Base-by-base conservation (phyloP, 2,329 filamentous ascomycete species). In the Penicillium sp. region DNA sequence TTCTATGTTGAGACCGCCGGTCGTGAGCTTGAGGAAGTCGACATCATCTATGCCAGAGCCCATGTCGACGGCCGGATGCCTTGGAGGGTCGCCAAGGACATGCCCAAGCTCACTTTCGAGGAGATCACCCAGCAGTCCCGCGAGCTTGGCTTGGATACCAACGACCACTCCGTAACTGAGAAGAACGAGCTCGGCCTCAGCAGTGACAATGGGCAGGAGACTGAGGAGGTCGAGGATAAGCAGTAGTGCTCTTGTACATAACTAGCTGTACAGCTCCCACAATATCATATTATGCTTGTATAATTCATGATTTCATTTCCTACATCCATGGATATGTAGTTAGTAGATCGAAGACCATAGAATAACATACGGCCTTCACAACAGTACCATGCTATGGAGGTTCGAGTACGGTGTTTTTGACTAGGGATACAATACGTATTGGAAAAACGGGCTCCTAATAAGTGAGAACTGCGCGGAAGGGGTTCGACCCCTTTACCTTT, bases 1-100 rank as follows among this genome's bases (percentile, higher is more conserved):
- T 79, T 80, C 72, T 79, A 82, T 57, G 75, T 75, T 0, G 78
- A 80, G 62, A 78, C 78, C 0, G 71, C 72, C 23, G 74, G 72
- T 12, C 68, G 71, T 47, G 70, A 71, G 18, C 67, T 76, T n/a
- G 74, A 77, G 54, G 73, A 76, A 56, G 65, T 55, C n/a, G 52
- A 55, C n/a, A 55, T 51, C 3, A 55, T 55, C 34, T 55, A 55
- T 46, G 52, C 52, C 21, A 51, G 29, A 16, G 52, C 52, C 9
- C 39, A 51, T 12, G 10, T 40, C 15, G 47, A 55, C 27, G 66
- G 68, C 32, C 72, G 69, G 50, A 63, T 56, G 63, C 52, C 69
- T 1, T 69, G 61, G 46, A 52, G 32, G 25, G 64, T 69, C 37
- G 65, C 68, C 13, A 46, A 60, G 1, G 53, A 63, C 13, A 25